These are phyloP conservation scores for Mycena indigotica DNA, from an alignment of 768 basidiomycete genomes.

Conservation along the genomic window DNA sequence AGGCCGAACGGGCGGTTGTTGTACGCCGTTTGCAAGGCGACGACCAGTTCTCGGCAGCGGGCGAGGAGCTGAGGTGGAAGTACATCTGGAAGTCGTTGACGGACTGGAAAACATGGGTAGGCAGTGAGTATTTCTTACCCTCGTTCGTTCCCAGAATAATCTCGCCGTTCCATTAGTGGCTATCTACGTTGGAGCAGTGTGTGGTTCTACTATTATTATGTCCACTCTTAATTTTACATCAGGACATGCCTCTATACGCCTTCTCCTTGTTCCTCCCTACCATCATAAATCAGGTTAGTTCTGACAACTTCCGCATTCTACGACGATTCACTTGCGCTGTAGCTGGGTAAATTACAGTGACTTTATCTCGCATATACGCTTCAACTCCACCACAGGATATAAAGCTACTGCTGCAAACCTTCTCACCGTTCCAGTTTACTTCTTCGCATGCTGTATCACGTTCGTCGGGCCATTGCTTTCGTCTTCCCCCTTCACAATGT, in stretches of 20 bases:
- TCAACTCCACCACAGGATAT: slow-evolving; percentile 45
- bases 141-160: neutral
- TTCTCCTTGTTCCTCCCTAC: slow-evolving; percentile 79
- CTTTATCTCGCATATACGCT: too few relatives aligned
- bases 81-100: slow-evolving; percentile 59
- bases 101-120: slow-evolving; percentile 79
- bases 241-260: slow-evolving; percentile 73
- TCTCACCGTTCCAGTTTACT: slow-evolving; percentile 77
- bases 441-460: slow-evolving; percentile 66
- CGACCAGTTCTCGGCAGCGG: slow-evolving; percentile 72
- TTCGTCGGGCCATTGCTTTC: slow-evolving; percentile 31
- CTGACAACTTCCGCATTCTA: neutral
- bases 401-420: slow-evolving; percentile 74
- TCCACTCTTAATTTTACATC: too few relatives aligned
- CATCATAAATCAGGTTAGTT: slow-evolving; percentile 68
- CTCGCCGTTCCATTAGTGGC: slow-evolving; percentile 42
- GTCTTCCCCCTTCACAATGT: neutral
- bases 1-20: slow-evolving; percentile 66
- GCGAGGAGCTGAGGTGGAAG: slow-evolving; percentile 59
- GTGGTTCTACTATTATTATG: too few relatives aligned
- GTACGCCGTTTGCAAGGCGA: slow-evolving; percentile 67
- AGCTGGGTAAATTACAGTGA: slow-evolving; percentile 50
- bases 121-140: slow-evolving; percentile 35
- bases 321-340: neutral
- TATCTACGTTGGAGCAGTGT: slow-evolving; percentile 54